phyloP scores from a whole-genome alignment of 1,284 basidiomycete genomes.

The Puccinia polysora region DNA sequence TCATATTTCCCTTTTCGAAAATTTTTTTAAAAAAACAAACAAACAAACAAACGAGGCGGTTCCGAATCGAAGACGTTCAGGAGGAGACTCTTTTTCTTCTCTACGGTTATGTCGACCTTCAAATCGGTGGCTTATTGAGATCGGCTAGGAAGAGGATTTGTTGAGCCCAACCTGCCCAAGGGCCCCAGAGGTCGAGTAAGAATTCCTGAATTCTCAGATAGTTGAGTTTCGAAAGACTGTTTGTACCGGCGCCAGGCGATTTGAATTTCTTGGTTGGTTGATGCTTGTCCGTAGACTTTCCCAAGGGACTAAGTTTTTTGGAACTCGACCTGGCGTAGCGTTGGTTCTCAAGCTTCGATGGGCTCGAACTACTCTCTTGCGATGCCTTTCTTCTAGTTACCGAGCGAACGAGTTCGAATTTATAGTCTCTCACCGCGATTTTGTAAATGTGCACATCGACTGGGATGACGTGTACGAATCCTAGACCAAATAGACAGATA shows the following conservation, averaged over 20 bases:
- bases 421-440: conserved; percentile 35
- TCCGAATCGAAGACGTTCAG: too few species aligned
- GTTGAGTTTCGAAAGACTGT: background rate
- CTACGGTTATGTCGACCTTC: too few species aligned
- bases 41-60: too few species aligned
- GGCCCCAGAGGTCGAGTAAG: conserved; percentile 46
- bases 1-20: too few species aligned
- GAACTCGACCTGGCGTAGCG: conserved; percentile 55
- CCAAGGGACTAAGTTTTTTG: conserved; percentile 74
- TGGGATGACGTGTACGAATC: conserved; percentile 32
- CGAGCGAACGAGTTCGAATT: background rate
- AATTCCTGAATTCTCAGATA: conserved; percentile 18
- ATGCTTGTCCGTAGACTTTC: conserved; percentile 66
- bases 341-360: background rate
- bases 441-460: conserved; percentile 39
- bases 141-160: conserved; percentile 61
- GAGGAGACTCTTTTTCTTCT: too few species aligned
- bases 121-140: conserved; percentile 44
- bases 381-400: background rate
- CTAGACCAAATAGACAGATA: conserved; percentile 82
- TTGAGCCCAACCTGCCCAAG: conserved; percentile 86
- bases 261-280: conserved; percentile 47
- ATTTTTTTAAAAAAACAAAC: too few species aligned
- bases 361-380: background rate
- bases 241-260: background rate